Conservation (phyloP, 2,329 filamentous ascomycete genomes). For the Metarhizium robertsii region DNA sequence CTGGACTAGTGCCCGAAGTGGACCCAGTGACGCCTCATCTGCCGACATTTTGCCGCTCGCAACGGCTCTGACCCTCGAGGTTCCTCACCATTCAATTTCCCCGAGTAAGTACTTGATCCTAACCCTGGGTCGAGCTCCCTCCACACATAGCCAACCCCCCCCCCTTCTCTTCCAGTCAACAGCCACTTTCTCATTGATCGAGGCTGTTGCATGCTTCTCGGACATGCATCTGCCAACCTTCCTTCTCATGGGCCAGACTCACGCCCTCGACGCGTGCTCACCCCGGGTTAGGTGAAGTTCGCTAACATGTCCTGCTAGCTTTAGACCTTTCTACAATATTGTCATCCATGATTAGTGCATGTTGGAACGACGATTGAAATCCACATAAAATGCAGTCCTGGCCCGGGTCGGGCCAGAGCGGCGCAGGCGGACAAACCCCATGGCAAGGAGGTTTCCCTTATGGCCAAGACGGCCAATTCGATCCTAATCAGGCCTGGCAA, state of each 20-base stretch:
- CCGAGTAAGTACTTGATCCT: slow-evolving; percentile 8
- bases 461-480: slow-evolving; percentile 26
- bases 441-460: slow-evolving; percentile 27
- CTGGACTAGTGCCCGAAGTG: slow-evolving; percentile 6
- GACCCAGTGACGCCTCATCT: neutral
- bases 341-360: slow-evolving; percentile 12
- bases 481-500: slow-evolving; percentile 28
- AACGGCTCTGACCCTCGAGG: neutral
- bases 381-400: slow-evolving; percentile 31
- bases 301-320: slow-evolving; percentile 22
- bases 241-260: slow-evolving; percentile 12
- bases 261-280: slow-evolving; percentile 8
- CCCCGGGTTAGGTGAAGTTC: slow-evolving; percentile 11
- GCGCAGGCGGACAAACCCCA: slow-evolving; percentile 23
- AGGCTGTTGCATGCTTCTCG: neutral
- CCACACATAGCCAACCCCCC: neutral
- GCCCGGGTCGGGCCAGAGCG: slow-evolving; percentile 26
- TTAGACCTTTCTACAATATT: slow-evolving; percentile 11
- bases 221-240: slow-evolving; percentile 6
- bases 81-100: neutral
- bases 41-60: slow-evolving; percentile 11
- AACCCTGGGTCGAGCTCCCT: slow-evolving; percentile 2
- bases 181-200: neutral
- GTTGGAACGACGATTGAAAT: slow-evolving; percentile 12
- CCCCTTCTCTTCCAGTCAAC: slow-evolving; percentile 1